Evolutionary conservation across 176 grass and related monocot species (phyloP).

Genomic region (Pontederia paniculata): DNA sequence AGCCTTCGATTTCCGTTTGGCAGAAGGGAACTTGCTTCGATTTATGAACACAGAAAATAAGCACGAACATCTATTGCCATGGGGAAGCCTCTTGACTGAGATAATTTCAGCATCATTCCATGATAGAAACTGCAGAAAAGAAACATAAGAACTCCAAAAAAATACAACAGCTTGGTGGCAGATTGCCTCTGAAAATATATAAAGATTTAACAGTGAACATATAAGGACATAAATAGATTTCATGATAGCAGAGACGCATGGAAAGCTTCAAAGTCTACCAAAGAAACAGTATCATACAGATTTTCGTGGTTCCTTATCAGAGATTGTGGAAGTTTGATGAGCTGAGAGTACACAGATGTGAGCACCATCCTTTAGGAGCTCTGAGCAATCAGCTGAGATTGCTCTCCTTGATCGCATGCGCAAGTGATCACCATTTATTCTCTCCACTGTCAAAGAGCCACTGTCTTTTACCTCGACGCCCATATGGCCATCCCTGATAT

Average conservation of each 20-base stretch:
- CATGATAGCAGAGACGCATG: not conserved
- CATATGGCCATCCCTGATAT: constrained; percentile 43
- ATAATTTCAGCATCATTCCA: constrained; percentile 68
- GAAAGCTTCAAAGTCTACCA: not conserved
- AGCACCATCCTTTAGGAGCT: constrained; percentile 48
- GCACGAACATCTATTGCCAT: constrained; percentile 37
- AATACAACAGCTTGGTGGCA: not conserved
- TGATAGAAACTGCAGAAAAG: constrained; percentile 24
- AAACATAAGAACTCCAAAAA: not conserved
- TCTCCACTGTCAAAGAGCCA: constrained; percentile 23
- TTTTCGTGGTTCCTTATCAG: constrained; percentile 14
- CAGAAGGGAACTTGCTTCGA: constrained; percentile 23
- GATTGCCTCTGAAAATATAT: too few species aligned
- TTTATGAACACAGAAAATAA: constrained; percentile 44
- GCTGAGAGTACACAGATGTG: constrained; percentile 50
- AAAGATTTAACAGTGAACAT: too few species aligned
- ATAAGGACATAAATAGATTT: too few species aligned
- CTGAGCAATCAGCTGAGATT: constrained; percentile 38
- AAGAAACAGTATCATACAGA: constrained; percentile 30
- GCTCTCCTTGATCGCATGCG: constrained; percentile 58
- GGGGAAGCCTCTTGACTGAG: constrained; percentile 40
- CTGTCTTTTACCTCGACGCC: constrained; percentile 29
- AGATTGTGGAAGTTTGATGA: constrained; percentile 24
- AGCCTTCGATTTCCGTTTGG: constrained; percentile 21
- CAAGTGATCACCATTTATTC: constrained; percentile 37